phyloP scores from a whole-genome alignment of 257 asterid genomes.

The Eucommia ulmoides region DNA sequence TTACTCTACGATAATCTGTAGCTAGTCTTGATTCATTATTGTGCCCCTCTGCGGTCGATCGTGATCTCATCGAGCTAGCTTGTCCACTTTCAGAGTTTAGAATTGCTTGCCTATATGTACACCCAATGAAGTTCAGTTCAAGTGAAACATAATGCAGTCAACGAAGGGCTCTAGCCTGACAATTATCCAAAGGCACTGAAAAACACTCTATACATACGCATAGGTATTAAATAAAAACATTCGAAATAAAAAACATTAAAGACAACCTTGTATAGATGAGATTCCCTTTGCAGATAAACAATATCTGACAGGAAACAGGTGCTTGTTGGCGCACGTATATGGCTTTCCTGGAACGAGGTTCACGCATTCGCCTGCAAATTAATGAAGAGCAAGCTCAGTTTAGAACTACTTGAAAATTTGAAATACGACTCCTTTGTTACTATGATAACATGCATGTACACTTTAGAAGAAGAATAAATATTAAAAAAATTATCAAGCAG shows the following conservation, averaged over 20 bases:
- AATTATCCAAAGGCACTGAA: too few species aligned
- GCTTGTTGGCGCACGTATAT: slow-evolving; percentile 56
- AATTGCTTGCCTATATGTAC: slow-evolving; percentile 20
- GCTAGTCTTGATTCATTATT: slow-evolving; percentile 15
- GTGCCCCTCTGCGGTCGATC: slow-evolving; percentile 28
- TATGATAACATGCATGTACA: too few species aligned
- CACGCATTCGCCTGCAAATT: slow-evolving; percentile 63
- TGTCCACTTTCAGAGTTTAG: slow-evolving; percentile 28
- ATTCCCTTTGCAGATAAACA: slow-evolving; percentile 83
- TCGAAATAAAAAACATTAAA: too few species aligned
- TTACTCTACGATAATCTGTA: slow-evolving; percentile 26
- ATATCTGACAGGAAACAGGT: slow-evolving; percentile 64
- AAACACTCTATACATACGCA: too few species aligned
- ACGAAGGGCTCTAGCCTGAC: too few species aligned
- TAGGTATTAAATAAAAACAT: too few species aligned
- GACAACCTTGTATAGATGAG: slow-evolving; percentile 68
- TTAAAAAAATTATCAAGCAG: too few species aligned
- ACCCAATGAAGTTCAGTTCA: slow-evolving; percentile 15
- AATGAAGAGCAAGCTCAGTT: background rate
- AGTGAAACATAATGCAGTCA: slow-evolving; percentile 9
- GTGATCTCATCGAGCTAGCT: slow-evolving; percentile 28
- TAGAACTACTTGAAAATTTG: too few species aligned
- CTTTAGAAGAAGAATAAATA: too few species aligned
- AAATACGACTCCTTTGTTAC: too few species aligned
- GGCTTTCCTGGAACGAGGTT: slow-evolving; percentile 75